phyloP scores from a whole-genome alignment of 257 asterid genomes.

The Linderniella brevidens region DNA sequence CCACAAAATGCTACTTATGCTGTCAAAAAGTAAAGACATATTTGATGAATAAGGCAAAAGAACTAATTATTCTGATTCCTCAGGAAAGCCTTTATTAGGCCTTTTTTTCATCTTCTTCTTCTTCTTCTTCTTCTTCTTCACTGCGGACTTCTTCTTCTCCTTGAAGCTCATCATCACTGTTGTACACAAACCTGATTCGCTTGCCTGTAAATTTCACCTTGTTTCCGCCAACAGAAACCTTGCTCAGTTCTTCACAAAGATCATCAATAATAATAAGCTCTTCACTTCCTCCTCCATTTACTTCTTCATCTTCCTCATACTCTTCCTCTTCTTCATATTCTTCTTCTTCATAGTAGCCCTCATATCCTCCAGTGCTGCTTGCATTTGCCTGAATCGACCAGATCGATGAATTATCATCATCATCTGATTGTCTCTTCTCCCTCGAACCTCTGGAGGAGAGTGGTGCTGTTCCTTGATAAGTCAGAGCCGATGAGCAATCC shows the following conservation, averaged over 20 bases:
- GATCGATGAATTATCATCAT: constrained; percentile 38
- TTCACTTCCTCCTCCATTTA: neutral
- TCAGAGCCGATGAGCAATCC: constrained; percentile 30
- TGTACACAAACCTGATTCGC: constrained; percentile 52
- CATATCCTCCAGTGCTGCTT: constrained; percentile 33
- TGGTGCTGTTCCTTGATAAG: constrained; percentile 15
- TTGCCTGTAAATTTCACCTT: constrained; percentile 32
- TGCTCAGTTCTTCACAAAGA: constrained; percentile 59
- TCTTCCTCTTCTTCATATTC: constrained; percentile 10
- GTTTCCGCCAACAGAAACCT: constrained; percentile 25
- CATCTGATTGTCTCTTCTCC: constrained; percentile 13
- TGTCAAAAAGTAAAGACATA: too few species aligned
- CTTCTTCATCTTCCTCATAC: constrained; percentile 12
- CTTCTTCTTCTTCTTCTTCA: neutral
- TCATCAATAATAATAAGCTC: constrained; percentile 29
- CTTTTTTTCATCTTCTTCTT: too few species aligned
- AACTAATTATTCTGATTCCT: too few species aligned
- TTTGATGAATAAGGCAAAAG: too few species aligned
- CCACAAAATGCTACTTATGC: too few species aligned
- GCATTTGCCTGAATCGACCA: constrained; percentile 81
- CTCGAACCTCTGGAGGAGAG: constrained; percentile 8
- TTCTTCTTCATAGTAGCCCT: constrained; percentile 24
- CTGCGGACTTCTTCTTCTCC: constrained; percentile 24
- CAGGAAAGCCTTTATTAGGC: too few species aligned
- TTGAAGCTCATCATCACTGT: constrained; percentile 59